These are phyloP conservation scores for Pythium vanterpoolii DNA, from an alignment of 352 stramenopile species.

Conservation along the genomic window DNA sequence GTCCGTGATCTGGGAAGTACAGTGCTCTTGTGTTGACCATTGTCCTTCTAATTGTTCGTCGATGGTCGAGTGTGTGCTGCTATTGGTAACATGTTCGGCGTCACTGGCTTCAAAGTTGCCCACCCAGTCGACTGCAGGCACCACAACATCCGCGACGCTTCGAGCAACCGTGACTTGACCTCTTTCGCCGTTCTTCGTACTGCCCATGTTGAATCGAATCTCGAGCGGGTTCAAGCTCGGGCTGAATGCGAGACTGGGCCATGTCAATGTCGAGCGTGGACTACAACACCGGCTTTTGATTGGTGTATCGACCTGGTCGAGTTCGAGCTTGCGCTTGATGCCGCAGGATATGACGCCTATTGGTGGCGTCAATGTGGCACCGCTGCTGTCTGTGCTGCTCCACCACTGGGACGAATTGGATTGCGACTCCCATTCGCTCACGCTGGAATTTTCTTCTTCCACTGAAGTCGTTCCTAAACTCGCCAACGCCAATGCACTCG, in stretches of 20 bases:
- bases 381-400: neutral
- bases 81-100: neutral
- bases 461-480: constrained; percentile 13
- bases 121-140: neutral
- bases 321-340: constrained; percentile 16
- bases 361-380: neutral
- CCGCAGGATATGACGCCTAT: neutral
- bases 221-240: constrained; percentile 44
- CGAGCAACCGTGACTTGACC: constrained; percentile 22
- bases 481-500: constrained; percentile 20
- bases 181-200: neutral
- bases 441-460: constrained; percentile 1
- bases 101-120: neutral
- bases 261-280: constrained; percentile 1
- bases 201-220: constrained; percentile 38
- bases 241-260: constrained; percentile 24
- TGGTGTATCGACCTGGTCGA: neutral
- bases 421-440: constrained; percentile 1
- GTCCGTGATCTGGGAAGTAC: constrained; percentile 23
- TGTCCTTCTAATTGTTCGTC: neutral
- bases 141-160: constrained; percentile 34
- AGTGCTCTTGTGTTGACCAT: constrained; percentile 6
- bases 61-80: neutral
- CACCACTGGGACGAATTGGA: constrained; percentile 14
- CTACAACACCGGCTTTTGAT: neutral